Evolutionary conservation across 2,329 filamentous ascomycete genomes (phyloP).

Genomic region (Dendryphion nanum): DNA sequence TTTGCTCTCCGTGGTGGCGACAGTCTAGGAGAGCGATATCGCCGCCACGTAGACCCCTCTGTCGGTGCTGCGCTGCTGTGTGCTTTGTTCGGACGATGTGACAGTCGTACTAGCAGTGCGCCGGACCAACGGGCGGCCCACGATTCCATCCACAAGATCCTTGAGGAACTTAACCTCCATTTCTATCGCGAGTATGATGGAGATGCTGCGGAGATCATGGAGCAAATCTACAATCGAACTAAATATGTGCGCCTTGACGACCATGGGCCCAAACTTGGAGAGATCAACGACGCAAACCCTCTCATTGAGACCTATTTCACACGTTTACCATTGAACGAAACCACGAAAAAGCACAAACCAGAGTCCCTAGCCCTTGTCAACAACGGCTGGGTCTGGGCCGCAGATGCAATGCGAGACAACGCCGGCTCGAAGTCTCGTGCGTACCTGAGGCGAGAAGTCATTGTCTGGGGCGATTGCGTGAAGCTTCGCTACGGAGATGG

Average conservation of each 20-base stretch:
- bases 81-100: conserved; percentile 67
- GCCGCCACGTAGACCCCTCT: conserved; percentile 67
- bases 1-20: conserved; percentile 71
- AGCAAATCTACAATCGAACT: conserved; percentile 90
- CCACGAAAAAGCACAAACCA: conserved; percentile 71
- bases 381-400: conserved; percentile 99
- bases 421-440: conserved; percentile 84
- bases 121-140: conserved; percentile 53
- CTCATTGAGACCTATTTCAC: conserved; percentile 96
- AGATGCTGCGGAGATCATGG: conserved; percentile 77
- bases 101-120: conserved; percentile 49
- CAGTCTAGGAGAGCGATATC: conserved; percentile 75
- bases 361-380: conserved; percentile 82
- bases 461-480: conserved; percentile 97
- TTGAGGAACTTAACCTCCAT: conserved; percentile 82
- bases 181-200: conserved; percentile 91
- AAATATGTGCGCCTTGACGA: conserved; percentile 95
- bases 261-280: conserved; percentile 81
- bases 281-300: conserved; percentile 73
- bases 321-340: conserved; percentile 74
- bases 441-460: conserved; percentile 95
- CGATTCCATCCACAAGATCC: conserved; percentile 57
- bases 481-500: conserved; percentile 86
- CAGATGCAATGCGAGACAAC: conserved; percentile 90
- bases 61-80: conserved; percentile 68